Percentiles rank a stretch among this genome's conserved stretches.
phyloP scores from a whole-genome alignment of 2,329 filamentous ascomycete species.

The Xylaria sp. region DNA sequence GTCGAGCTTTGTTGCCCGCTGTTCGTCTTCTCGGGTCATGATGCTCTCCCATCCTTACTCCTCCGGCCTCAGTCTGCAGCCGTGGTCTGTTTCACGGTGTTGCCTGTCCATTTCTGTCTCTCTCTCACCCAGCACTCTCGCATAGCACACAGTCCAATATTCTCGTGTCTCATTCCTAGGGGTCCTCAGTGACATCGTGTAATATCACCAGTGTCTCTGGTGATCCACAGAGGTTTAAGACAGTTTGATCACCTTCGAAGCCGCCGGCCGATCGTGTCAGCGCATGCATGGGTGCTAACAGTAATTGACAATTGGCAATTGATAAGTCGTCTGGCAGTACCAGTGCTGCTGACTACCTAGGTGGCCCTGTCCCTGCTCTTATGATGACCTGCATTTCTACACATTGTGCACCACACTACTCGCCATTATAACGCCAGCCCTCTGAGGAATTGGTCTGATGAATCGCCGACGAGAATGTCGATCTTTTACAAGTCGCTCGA shows the following conservation, averaged over 20 bases:
- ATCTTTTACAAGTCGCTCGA: neutral
- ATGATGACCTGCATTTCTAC: neutral
- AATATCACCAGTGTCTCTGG: conserved; percentile 10
- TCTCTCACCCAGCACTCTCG: too few species aligned
- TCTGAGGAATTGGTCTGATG: neutral
- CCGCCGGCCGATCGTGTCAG: conserved; percentile 2
- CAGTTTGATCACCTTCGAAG: neutral
- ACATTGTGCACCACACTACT: neutral
- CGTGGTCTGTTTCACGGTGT: neutral
- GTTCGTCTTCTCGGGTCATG: neutral
- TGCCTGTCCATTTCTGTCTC: neutral
- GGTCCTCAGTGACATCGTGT: conserved; percentile 26
- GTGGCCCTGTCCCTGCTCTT: neutral
- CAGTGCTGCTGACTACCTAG: neutral
- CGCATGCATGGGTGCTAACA: neutral
- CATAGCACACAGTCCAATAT: neutral
- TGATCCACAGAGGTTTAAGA: neutral
- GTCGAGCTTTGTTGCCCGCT: neutral
- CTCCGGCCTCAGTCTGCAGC: conserved; percentile 5
- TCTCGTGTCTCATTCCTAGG: neutral
- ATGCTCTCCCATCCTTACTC: neutral
- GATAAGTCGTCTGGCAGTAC: neutral
- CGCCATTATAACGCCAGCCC: neutral
- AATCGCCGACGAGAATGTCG: neutral
- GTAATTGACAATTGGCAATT: neutral